Evolutionary conservation across 495 filamentous ascomycete species (phyloP).

Genomic region (Mycothermus thermophilus): DNA sequence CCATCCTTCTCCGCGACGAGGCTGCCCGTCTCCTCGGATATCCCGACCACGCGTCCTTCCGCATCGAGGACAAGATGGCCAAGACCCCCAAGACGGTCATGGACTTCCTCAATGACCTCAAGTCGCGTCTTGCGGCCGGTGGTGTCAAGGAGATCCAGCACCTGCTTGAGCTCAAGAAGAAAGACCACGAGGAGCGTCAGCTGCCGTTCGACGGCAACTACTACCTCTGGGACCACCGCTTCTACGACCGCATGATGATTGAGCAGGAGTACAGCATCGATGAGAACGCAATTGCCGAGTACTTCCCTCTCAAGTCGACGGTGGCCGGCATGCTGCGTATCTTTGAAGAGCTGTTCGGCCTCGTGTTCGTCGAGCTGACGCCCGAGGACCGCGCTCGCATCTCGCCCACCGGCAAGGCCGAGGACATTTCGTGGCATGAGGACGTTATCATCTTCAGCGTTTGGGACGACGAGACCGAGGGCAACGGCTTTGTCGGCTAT

Average conservation of each 20-base stretch:
- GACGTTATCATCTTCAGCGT: constrained; percentile 51
- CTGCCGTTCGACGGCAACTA: constrained; percentile 55
- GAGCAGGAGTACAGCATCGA: constrained; percentile 84
- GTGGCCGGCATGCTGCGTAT: constrained; percentile 86
- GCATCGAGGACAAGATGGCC: constrained; percentile 94
- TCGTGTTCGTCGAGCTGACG: constrained; percentile 74
- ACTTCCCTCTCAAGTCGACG: constrained; percentile 77
- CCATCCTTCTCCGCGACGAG: constrained; percentile 81
- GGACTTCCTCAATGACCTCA: constrained; percentile 70
- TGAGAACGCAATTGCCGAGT: constrained; percentile 80
- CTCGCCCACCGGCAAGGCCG: constrained; percentile 39
- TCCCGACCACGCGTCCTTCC: constrained; percentile 80
- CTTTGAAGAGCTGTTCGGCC: constrained; percentile 84
- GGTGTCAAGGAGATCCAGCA: constrained; percentile 62
- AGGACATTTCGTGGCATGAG: constrained; percentile 47
- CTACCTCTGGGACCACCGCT: constrained; percentile 75
- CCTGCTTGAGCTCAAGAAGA: constrained; percentile 66
- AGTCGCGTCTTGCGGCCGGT: constrained; percentile 56
- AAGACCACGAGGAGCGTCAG: constrained; percentile 46
- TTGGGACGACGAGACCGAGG: constrained; percentile 46
- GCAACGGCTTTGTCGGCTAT: constrained; percentile 47
- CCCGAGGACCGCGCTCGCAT: constrained; percentile 34
- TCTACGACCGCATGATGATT: constrained; percentile 84
- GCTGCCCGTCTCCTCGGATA: constrained; percentile 83
- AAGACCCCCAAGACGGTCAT: constrained; percentile 79